Evolutionary conservation across 2,329 filamentous ascomycete genomes (phyloP).

Genomic region (Cadophora sp.): DNA sequence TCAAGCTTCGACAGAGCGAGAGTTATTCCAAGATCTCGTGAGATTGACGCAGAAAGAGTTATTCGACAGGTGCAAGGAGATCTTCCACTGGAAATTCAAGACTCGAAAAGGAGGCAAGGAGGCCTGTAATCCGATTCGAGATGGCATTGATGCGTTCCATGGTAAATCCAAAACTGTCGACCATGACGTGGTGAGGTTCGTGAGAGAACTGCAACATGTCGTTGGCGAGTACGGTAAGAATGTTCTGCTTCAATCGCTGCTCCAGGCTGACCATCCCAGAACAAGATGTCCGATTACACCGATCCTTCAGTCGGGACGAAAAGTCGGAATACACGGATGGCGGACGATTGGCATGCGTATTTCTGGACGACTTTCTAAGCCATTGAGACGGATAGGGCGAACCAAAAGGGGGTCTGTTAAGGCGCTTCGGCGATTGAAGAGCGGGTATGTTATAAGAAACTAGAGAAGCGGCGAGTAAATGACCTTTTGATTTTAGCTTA

Average conservation of each 20-base stretch:
- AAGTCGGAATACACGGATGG: constrained; percentile 39
- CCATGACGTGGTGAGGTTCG: constrained; percentile 34
- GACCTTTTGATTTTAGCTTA: too few relatives aligned
- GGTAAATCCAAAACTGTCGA: constrained; percentile 36
- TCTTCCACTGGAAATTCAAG: constrained; percentile 46
- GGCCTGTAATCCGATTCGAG: constrained; percentile 44
- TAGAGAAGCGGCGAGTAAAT: too few relatives aligned
- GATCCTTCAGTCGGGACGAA: constrained; percentile 25
- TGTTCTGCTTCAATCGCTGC: neutral
- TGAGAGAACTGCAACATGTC: constrained; percentile 38
- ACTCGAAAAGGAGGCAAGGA: constrained; percentile 45
- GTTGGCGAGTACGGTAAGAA: constrained; percentile 41
- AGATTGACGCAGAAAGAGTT: constrained; percentile 42
- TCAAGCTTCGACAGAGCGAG: constrained; percentile 34
- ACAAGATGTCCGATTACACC: constrained; percentile 35
- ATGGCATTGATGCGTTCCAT: constrained; percentile 41
- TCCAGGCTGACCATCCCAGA: constrained; percentile 36
- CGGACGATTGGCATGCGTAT: constrained; percentile 42
- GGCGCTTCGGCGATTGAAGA: constrained; percentile 9
- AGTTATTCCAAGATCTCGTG: constrained; percentile 36
- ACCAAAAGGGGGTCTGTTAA: neutral
- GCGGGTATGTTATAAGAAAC: neutral
- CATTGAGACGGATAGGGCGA: constrained; percentile 28
- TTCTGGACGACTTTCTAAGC: constrained; percentile 43
- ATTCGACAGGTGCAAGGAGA: constrained; percentile 45